Evolutionary conservation across 805 yeast species (phyloP), one percentile per base, ranked within the genome.

Genomic region (Danielia reshetovae): DNA sequence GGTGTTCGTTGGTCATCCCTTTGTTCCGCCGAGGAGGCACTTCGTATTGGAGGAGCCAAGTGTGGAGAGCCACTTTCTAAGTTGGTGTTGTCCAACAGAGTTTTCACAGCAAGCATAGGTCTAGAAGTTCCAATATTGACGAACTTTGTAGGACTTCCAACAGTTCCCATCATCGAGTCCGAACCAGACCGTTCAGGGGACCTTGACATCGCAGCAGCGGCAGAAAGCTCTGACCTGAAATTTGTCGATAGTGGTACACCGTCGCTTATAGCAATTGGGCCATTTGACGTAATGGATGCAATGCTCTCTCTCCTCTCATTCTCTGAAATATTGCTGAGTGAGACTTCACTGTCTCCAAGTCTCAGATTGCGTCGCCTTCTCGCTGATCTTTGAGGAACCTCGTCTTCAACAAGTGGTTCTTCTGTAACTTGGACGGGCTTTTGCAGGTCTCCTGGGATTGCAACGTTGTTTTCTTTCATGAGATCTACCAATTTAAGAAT

Each of bases 341-440:
- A 6, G 32, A 25, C 14, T 24, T n/a, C n/a, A n/a, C n/a, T n/a
- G n/a, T n/a, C n/a, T n/a, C n/a, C n/a, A n/a, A n/a, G n/a, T n/a
- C n/a, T n/a, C n/a, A n/a, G n/a, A n/a, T n/a, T 31, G 16, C 29
- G 36, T 29, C 38, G 40, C 24, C 60, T 31, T 38, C 61, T 40
- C 10, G 59, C 49, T 4, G 61, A 55, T 24, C 64, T 35, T 35
- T 53, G 56, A 3, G 62, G 61, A 16, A 55, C 38, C 10, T 43
- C 46, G 15, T 30, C 40, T 31, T 19, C 32, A 15, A 28, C 27
- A 9, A 13, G 19, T 14, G 22, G 24, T 10, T 21, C 18, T 14
- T 22, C 25, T 21, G 18, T 18, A 14, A n/a, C 10, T 10, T 33
- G 42, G 12, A 29, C 18, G 22, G 22, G 9, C 22, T 22, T 30